Base-by-base conservation (phyloP, 768 basidiomycete species). In the Exsudoporus frostii region DNA sequence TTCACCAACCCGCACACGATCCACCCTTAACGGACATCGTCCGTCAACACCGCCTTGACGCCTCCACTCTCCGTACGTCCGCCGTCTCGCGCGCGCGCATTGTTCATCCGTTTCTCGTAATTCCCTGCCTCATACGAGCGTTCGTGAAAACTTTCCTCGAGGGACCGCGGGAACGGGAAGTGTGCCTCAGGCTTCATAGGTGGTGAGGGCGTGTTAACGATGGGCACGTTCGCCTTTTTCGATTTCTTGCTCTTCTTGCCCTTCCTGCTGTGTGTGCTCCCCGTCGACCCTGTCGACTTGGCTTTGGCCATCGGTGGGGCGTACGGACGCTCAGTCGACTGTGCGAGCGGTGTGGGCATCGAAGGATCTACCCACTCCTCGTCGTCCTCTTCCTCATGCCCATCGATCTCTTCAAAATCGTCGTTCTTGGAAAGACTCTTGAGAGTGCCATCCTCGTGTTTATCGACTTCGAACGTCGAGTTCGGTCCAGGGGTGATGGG, bases 21-120 rank as follows among this genome's bases (percentile, higher is more conserved):
- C 42, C 48, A 27, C 45, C 56, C 41, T 64, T 55, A 65, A 20
- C 56, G 55, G 32, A 53, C 53, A 25, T 68, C 71, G 59, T 79
- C 73, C 58, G 80, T 78, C 65, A 85, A 67, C 43, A 90, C 76
- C 11, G 86, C 90, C 63, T 82, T 85, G 29, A 92, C 87, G n/a
- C 90, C 90, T 2, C 89, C 89, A 62, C 89, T 92, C 73, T 90
- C 87, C 56, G 90, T 92, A 60, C 89, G 75, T 36, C 90, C 90
- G 3, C 90, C 89, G 68, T 91, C 87, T 52, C 88, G 76, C 44
- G 84, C 90, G 38, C 86, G 79, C 25, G 84, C 79, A 4, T 79
- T 84, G 63, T 88, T 84, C 87, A 90, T 88, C 71, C 86, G 75
- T 53, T 63, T 71, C 54, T 68, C 70, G 71, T 74, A 57, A 71